Evolutionary conservation across 306 rosid genomes (phyloP).

Genomic region (Datisca glomerata): DNA sequence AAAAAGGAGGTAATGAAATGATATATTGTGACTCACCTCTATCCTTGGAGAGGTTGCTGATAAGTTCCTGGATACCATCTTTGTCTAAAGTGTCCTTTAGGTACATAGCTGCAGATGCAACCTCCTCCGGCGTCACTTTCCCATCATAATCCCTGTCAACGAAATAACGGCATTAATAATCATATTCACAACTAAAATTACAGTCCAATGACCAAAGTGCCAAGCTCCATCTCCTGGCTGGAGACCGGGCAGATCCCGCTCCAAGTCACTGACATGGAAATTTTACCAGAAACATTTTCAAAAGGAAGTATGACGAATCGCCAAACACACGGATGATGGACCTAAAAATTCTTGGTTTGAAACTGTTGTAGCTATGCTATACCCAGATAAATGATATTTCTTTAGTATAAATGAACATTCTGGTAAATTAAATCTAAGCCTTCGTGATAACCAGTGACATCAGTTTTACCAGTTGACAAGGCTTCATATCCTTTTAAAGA

Average conservation of each 20-base stretch:
- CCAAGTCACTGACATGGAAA: not conserved
- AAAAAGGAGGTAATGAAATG: too few species aligned
- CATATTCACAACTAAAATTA: too few species aligned
- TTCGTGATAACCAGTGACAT: too few species aligned
- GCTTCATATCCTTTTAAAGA: too few species aligned
- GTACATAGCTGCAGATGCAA: slow-evolving; percentile 86
- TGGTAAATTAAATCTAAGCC: too few species aligned
- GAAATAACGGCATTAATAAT: not conserved
- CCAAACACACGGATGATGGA: too few species aligned
- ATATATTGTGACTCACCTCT: slow-evolving; percentile 25
- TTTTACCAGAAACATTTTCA: not conserved
- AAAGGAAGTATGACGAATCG: not conserved
- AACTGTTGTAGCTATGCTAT: not conserved
- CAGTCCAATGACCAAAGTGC: not conserved
- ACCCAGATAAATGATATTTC: too few species aligned
- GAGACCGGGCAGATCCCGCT: too few species aligned
- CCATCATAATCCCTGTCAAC: slow-evolving; percentile 95
- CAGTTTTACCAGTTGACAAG: too few species aligned
- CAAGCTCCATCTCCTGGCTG: too few species aligned
- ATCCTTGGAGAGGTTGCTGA: slow-evolving; percentile 88
- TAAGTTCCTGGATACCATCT: slow-evolving; percentile 90
- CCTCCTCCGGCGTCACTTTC: slow-evolving; percentile 96
- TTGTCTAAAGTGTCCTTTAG: slow-evolving; percentile 78
- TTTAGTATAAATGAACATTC: too few species aligned
- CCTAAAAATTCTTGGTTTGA: not conserved